Percentiles rank a stretch among this genome's conserved stretches.
These are phyloP conservation scores for Cutaneotrichosporon cutaneum DNA, from an alignment of 1,284 basidiomycete species.

Conservation along the genomic window DNA sequence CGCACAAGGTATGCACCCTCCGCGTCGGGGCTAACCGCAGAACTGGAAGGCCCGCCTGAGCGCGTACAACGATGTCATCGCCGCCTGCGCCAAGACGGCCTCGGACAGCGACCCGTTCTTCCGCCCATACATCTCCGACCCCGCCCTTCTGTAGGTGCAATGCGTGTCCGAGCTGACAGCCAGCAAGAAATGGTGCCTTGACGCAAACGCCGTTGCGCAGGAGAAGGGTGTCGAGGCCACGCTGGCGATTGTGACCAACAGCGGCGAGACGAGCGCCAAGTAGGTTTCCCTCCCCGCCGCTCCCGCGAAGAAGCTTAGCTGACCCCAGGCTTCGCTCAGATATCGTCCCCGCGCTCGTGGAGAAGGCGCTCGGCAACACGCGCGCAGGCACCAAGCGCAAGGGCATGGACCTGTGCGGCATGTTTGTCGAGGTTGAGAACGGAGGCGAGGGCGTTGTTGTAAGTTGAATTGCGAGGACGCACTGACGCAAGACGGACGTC, in stretches of 20 bases:
- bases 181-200: conserved; percentile 82
- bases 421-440: conserved; percentile 94
- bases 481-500: conserved; percentile 66
- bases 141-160: conserved; percentile 37
- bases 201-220: conserved; percentile 95
- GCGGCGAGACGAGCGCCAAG: conserved; percentile 78
- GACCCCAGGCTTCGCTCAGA: conserved; percentile 59
- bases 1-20: conserved; percentile 65
- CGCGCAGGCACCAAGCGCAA: conserved; percentile 89
- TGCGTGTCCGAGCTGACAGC: background rate
- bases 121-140: conserved; percentile 71
- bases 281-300: conserved; percentile 24
- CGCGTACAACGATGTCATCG: conserved; percentile 85
- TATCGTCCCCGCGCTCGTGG: conserved; percentile 85
- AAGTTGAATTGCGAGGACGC: conserved; percentile 53
- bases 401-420: conserved; percentile 78
- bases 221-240: conserved; percentile 93
- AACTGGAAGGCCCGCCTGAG: conserved; percentile 98
- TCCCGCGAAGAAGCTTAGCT: background rate
- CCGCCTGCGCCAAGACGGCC: conserved; percentile 79
- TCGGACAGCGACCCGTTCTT: conserved; percentile 94
- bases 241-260: conserved; percentile 80
- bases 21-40: conserved; percentile 38
- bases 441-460: conserved; percentile 82
- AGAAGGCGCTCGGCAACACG: conserved; percentile 91